A percentile compares a stretch with the other conserved stretches of the same genome.
Evolutionary conservation across 768 basidiomycete species (phyloP).

Genomic region (Leccinum boreale): DNA sequence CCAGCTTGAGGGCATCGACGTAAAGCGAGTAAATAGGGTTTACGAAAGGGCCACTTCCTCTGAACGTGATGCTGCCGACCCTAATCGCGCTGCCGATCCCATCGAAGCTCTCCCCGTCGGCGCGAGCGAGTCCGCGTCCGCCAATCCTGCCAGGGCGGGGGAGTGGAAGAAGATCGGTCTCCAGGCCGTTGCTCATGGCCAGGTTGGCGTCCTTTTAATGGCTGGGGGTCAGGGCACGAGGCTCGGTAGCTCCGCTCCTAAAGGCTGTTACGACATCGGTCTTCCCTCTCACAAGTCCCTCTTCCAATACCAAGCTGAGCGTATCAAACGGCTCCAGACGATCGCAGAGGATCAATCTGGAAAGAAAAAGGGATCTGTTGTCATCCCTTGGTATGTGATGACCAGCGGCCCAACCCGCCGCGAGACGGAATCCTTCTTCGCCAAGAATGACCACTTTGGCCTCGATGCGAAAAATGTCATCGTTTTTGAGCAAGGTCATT

Average conservation of each 20-base stretch:
- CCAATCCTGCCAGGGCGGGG: slow-evolving; percentile 49
- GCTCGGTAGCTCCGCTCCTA: slow-evolving; percentile 87
- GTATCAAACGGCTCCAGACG: slow-evolving; percentile 80
- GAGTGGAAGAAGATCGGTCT: slow-evolving; percentile 82
- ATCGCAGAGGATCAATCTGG: slow-evolving; percentile 59
- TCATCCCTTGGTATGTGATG: slow-evolving; percentile 98
- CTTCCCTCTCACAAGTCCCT: slow-evolving; percentile 90
- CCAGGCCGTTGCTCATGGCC: slow-evolving; percentile 71
- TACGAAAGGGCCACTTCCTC: slow-evolving; percentile 71
- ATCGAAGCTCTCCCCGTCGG: slow-evolving; percentile 82
- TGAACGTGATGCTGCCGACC: slow-evolving; percentile 50
- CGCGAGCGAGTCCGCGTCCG: slow-evolving; percentile 62
- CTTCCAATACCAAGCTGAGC: slow-evolving; percentile 97
- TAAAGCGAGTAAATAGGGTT: slow-evolving; percentile 88
- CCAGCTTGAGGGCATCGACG: slow-evolving; percentile 80
- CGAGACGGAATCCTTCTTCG: slow-evolving; percentile 86
- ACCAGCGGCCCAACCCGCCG: slow-evolving; percentile 92
- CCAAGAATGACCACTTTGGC: slow-evolving; percentile 75
- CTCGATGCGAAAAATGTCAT: slow-evolving; percentile 76
- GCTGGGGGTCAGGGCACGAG: slow-evolving; percentile 98
- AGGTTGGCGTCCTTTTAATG: slow-evolving; percentile 96
- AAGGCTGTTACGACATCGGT: slow-evolving; percentile 97
- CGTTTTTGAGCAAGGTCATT: slow-evolving; percentile 93
- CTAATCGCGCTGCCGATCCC: slow-evolving; percentile 40
- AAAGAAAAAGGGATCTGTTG: slow-evolving; percentile 57